Evolutionary conservation across 768 basidiomycete species (phyloP).

Genomic region (Dentipellis fragilis): DNA sequence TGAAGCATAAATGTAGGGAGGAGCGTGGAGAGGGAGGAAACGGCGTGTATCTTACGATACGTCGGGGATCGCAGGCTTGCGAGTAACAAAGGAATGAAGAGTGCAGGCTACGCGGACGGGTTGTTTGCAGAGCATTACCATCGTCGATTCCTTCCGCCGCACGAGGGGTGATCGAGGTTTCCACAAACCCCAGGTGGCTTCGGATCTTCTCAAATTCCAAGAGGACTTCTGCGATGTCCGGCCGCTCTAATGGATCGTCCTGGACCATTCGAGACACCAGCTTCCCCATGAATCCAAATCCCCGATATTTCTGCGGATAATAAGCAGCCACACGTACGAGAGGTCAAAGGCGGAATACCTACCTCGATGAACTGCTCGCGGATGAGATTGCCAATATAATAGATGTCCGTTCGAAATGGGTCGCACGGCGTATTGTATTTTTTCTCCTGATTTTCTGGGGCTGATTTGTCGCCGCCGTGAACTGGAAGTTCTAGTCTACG

Average conservation of each 20-base stretch:
- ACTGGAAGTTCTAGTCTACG: constrained; percentile 2
- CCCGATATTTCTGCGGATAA: constrained; percentile 11
- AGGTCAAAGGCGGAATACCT: neutral
- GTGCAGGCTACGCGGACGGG: too few relatives aligned
- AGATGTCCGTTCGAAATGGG: constrained; percentile 10
- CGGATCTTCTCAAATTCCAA: neutral
- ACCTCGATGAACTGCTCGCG: neutral
- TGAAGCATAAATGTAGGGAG: too few relatives aligned
- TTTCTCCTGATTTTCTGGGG: constrained; percentile 5
- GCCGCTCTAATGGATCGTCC: constrained; percentile 17
- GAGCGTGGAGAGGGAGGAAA: too few relatives aligned
- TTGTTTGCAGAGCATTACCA: too few relatives aligned
- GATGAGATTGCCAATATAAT: constrained; percentile 6
- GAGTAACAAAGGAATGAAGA: too few relatives aligned
- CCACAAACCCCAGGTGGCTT: neutral
- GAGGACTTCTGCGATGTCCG: constrained; percentile 13
- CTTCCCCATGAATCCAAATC: constrained; percentile 17
- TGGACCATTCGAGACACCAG: constrained; percentile 19
- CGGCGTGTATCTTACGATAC: too few relatives aligned
- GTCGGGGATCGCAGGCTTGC: too few relatives aligned
- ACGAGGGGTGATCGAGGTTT: constrained; percentile 2
- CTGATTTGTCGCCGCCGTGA: constrained; percentile 8
- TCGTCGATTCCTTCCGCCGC: neutral
- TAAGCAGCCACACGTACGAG: neutral
- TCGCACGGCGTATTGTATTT: neutral